A percentile compares a stretch with the other conserved stretches of the same genome.
phyloP scores from a whole-genome alignment of 129 eudicot species.

The Tagetes erecta region DNA sequence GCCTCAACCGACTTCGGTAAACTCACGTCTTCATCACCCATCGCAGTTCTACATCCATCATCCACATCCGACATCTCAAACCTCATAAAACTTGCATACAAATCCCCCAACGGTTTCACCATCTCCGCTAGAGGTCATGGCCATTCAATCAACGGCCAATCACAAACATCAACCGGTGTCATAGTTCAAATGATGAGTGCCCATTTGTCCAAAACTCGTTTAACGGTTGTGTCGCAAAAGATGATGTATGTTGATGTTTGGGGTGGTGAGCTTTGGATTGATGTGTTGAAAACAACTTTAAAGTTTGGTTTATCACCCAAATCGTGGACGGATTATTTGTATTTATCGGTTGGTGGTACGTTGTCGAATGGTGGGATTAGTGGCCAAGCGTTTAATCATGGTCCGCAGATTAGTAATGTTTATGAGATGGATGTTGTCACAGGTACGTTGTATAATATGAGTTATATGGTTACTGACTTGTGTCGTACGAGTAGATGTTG shows the following conservation, averaged over 20 bases:
- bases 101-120: slow-evolving; percentile 48
- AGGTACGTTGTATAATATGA: slow-evolving; percentile 36
- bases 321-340: slow-evolving; percentile 62
- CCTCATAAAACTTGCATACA: slow-evolving; percentile 50
- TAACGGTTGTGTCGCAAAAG: slow-evolving; percentile 37
- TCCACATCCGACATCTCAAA: slow-evolving; percentile 64
- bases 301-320: slow-evolving; percentile 47
- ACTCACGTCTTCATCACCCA: slow-evolving; percentile 41
- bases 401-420: slow-evolving; percentile 58
- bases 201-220: too few relatives aligned
- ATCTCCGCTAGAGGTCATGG: slow-evolving; percentile 97
- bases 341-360: slow-evolving; percentile 54
- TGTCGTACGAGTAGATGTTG: slow-evolving; percentile 27
- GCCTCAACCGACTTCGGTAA: slow-evolving; percentile 78
- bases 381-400: slow-evolving; percentile 54
- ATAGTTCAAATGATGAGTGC: slow-evolving; percentile 54
- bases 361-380: slow-evolving; percentile 59
- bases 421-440: slow-evolving; percentile 54
- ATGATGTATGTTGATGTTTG: slow-evolving; percentile 45
- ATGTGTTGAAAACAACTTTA: slow-evolving; percentile 40
- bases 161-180: slow-evolving; percentile 63
- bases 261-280: slow-evolving; percentile 59
- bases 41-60: slow-evolving; percentile 58
- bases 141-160: slow-evolving; percentile 92
- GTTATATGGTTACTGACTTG: slow-evolving; percentile 16